Base-by-base conservation (phyloP, 345 rosid species). In the Ricinus communis region DNA sequence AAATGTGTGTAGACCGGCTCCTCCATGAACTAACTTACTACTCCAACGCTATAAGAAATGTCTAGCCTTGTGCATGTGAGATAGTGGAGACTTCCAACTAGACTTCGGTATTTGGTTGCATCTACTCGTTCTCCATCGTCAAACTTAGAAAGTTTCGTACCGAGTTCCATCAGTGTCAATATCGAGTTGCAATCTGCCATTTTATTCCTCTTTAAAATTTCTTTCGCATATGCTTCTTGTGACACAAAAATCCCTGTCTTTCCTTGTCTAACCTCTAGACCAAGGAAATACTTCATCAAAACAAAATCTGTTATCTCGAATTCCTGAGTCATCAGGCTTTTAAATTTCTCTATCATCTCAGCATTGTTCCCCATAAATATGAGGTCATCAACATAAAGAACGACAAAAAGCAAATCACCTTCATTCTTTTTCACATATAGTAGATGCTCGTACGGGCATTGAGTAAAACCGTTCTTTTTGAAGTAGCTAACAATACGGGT, bases 111-210 rank as follows among this genome's bases (percentile, higher is more conserved):
- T n/a, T n/a, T n/a, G n/a, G n/a, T n/a, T n/a, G n/a, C n/a, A 6
- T 45, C 31, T 9, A 63, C 67, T n/a, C 19, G 52, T 15, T 64
- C 64, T 64, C 53, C 70, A 22, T 40, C 57, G 22, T 66, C 70
- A 49, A 66, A 66, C 58, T 51, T 66, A 0, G 59, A 66, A 41
- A 66, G 70, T 66, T 51, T 66, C 14, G 70, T 14, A 51, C 70
- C 70, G 0, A 8, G 47, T 62, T 62, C 51, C 47, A 62, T 62
- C 27, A 19, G 62, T 31, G 62, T 58, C 19, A 15, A 28, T 8
- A 58, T 38, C 5, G n/a, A n/a, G n/a, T n/a, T n/a, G n/a, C n/a
- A n/a, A n/a, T n/a, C n/a, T n/a, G n/a, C n/a, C n/a, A n/a, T n/a
- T n/a, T n/a, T n/a, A n/a, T n/a, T n/a, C n/a, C n/a, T n/a, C n/a